phyloP scores from a whole-genome alignment of 257 asterid genomes.

The Plantago major region DNA sequence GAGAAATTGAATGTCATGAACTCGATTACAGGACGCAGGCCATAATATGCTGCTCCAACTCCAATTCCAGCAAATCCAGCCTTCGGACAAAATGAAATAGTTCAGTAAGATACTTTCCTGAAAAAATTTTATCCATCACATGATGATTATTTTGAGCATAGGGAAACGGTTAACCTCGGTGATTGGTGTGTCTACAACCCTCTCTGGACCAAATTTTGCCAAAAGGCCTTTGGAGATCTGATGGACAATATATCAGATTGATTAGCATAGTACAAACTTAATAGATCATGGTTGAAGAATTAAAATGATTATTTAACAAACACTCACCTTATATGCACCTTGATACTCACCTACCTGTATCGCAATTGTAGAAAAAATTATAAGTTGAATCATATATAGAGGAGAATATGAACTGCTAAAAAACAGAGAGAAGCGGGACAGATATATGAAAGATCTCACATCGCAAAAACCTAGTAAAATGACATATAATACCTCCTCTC shows the following conservation, averaged over 20 bases:
- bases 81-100: slow-evolving; percentile 25
- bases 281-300: background rate
- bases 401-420: background rate
- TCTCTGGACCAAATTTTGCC: slow-evolving; percentile 79
- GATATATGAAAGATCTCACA: background rate
- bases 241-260: slow-evolving; percentile 16
- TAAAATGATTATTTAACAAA: background rate
- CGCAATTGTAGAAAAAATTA: slow-evolving; percentile 3
- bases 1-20: slow-evolving; percentile 88
- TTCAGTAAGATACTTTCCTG: slow-evolving; percentile 6
- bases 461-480: slow-evolving; percentile 7
- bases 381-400: slow-evolving; percentile 10
- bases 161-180: slow-evolving; percentile 55
- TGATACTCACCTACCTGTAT: slow-evolving; percentile 87
- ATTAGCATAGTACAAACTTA: background rate
- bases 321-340: slow-evolving; percentile 87
- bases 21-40: slow-evolving; percentile 70
- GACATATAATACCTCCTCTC: slow-evolving; percentile 60
- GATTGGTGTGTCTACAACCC: slow-evolving; percentile 82
- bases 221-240: slow-evolving; percentile 78
- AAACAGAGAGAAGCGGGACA: background rate
- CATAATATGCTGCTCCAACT: slow-evolving; percentile 86
- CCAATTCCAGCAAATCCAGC: slow-evolving; percentile 90
- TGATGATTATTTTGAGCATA: background rate
- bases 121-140: slow-evolving; percentile 7